These are phyloP conservation scores for Capsella bursapastoris DNA, from an alignment of 345 rosid genomes.

Conservation along the genomic window DNA sequence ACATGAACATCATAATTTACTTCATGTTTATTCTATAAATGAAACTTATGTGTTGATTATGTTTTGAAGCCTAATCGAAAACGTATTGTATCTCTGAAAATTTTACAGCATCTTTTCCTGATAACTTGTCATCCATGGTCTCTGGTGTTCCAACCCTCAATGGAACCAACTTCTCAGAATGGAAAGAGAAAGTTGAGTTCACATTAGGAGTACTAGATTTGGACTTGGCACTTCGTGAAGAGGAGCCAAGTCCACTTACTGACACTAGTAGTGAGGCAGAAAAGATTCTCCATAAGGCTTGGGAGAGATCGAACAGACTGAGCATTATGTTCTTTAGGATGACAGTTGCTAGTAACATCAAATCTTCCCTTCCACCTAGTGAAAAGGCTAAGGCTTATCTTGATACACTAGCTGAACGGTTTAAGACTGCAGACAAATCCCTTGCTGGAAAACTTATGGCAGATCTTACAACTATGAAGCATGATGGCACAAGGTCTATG, in stretches of 20 bases:
- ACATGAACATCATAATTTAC: too few species aligned
- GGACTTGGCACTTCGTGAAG: neutral
- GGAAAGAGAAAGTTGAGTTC: constrained; percentile 18
- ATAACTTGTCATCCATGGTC: neutral
- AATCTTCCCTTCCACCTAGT: neutral
- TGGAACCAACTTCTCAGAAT: constrained; percentile 18
- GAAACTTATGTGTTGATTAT: too few species aligned
- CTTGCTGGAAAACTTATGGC: too few species aligned
- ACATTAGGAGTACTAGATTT: neutral
- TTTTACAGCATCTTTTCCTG: neutral
- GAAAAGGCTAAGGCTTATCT: too few species aligned
- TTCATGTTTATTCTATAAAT: too few species aligned
- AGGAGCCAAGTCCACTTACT: neutral
- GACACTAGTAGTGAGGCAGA: neutral
- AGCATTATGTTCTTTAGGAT: neutral
- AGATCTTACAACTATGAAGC: too few species aligned
- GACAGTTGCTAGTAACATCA: constrained; percentile 8
- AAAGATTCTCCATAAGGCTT: neutral
- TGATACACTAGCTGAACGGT: too few species aligned
- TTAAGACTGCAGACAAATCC: too few species aligned
- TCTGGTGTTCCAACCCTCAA: neutral
- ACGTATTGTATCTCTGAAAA: too few species aligned
- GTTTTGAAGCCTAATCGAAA: too few species aligned
- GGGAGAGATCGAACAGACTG: constrained; percentile 6
- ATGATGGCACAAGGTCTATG: too few species aligned